Base-by-base conservation (phyloP, 345 rosid species). In the Citrus cavaleriei region DNA sequence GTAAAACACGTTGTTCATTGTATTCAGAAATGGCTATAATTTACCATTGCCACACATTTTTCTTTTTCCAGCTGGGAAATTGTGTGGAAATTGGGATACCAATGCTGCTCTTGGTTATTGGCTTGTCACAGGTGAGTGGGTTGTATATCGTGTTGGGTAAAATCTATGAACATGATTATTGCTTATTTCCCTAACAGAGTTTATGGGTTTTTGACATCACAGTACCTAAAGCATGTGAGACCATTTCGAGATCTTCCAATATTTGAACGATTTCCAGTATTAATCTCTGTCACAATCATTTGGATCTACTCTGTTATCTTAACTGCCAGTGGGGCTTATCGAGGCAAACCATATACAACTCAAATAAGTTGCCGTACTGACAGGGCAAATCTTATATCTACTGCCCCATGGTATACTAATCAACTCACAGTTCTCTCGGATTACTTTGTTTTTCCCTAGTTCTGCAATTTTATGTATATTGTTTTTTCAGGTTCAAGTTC, bases 51-150 rank as follows among this genome's bases (percentile, higher is more conserved):
- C 49, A 34, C 51, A 75, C 51, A 13, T 24, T 58, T 79, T 78
- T 13, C 9, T 70, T 51, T 74, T 78, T 82, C 4, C 89, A 96
- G 98, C 86, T 96, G 77, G 99, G 98, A 54, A 92, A 84, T 78
- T 96, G 99, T 73, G 93, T 94, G 60, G 99, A 96, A 90, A 87
- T 96, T 25, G 99, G 99, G 70, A 72, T 96, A 86, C 98, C 99
- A 2, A 96, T 90, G 98, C 88, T 96, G 68, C 76, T 94, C 75
- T 82, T 96, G 81, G 88, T 96, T 68, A 88, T 90, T 3, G 98
- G 94, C 49, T 59, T 88, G 80, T 91, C 92, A 2, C 97, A 93
- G 84, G 99, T 96, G 85, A 83, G 68, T 76, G 46, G 76, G 75
- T 80, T 74, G 34, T 74, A 22, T 71, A 12, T 13, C 62, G 19